These are phyloP conservation scores for Dendrobium catenatum DNA, from an alignment of 106 monocot species.

Conservation along the genomic window DNA sequence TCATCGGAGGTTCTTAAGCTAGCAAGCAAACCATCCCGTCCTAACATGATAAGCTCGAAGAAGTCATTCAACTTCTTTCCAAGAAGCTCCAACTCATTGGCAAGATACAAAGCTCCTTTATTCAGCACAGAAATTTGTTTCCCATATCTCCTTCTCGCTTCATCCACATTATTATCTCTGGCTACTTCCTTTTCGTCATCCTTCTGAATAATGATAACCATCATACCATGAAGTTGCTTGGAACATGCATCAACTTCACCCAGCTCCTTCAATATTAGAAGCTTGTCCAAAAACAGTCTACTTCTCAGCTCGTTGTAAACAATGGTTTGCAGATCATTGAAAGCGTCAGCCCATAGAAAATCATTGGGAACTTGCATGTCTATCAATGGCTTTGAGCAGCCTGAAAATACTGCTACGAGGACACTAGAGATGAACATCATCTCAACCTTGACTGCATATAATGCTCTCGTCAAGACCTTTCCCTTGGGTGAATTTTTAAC, in stretches of 20 bases:
- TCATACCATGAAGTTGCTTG: not conserved
- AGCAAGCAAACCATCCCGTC: slow-evolving; percentile 66
- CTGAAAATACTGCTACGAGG: slow-evolving; percentile 35
- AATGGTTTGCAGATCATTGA: slow-evolving; percentile 41
- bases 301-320: slow-evolving; percentile 28
- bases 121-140: slow-evolving; percentile 21
- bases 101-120: slow-evolving; percentile 16
- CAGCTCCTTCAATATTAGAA: slow-evolving; percentile 37
- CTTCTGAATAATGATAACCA: not conserved
- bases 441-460: slow-evolving; percentile 60
- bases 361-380: slow-evolving; percentile 41
- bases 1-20: slow-evolving; percentile 37
- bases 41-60: slow-evolving; percentile 55
- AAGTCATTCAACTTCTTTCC: slow-evolving; percentile 52
- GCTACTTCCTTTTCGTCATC: not conserved
- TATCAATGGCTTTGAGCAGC: slow-evolving; percentile 28
- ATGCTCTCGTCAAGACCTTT: slow-evolving; percentile 52
- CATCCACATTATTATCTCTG: not conserved
- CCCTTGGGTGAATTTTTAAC: slow-evolving; percentile 60
- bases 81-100: slow-evolving; percentile 40
- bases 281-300: slow-evolving; percentile 1
- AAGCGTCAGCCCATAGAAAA: slow-evolving; percentile 58
- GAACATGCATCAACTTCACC: slow-evolving; percentile 28
- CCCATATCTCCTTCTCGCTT: not conserved
- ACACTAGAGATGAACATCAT: slow-evolving; percentile 54